Base-by-base conservation (phyloP, 306 rosid species). In the Rosa persica region DNA sequence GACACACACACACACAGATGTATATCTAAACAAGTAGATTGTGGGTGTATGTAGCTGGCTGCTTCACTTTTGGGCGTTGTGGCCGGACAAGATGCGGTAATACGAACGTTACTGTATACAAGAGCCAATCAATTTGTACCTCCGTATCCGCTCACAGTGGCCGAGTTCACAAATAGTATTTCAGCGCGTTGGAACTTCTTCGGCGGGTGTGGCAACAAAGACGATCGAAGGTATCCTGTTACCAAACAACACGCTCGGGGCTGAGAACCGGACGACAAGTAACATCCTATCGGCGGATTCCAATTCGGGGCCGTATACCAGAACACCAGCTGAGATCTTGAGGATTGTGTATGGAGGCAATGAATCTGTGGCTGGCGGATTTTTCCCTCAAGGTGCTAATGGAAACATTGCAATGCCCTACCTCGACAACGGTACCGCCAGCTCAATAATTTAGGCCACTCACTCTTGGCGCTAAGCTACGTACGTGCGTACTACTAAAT, bases 21-120 rank as follows among this genome's bases (percentile, higher is more conserved):
- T n/a, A 4, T 52, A 54, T 6, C 9, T 20, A 17, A 54, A n/a
- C 10, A 20, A 19, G 6, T 8, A 23, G 34, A 9, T 12, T 27
- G 67, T 61, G 67, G 67, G 40, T 27, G 67, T 22, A 39, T 65
- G 7, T 19, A 79, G 84, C 13, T 82, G 73, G 86, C 65, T 2
- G 84, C 84, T 0, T 12, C 51, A 6, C 67, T 79, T 62, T 40
- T 82, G 25, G 80, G 84, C 2, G 75, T 61, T 27, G 80, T 72
- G 70, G 2, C 82, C 0, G 88, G 86, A 19, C 84, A 85, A 27
- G 83, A 68, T 68, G 80, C 86, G 0, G 86, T 76, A 19, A 76
- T 85, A 19, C 62, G 86, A 30, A 9, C 67, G 38, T 38, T 82
- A 15, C 44, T 85, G 17, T 76, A 76, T 19, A 40, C 73, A 36